Evolutionary conservation across 83 land plant species (phyloP), one percentile per base, ranked within the genome.

Genomic region (Thuja plicata): DNA sequence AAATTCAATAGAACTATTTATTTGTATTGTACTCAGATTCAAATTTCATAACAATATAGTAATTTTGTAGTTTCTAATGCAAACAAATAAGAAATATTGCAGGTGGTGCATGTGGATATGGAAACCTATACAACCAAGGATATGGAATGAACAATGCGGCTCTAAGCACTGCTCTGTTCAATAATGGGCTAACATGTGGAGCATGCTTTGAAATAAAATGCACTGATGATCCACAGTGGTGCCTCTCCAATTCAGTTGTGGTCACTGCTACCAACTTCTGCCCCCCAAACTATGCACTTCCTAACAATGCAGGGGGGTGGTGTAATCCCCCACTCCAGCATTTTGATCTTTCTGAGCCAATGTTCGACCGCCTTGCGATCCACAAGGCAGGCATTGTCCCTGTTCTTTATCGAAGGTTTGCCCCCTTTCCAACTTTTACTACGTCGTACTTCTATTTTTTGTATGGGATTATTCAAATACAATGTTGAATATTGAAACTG

Each of bases 81-180:
- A 16, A 17, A 66, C 0, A 24, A 66, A 27, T 66, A 24, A 11
- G 54, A 50, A 50, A 50, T 46, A 11, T 1, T 71, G 76, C 50
- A 81, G 84, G 84, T 37, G 84, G 84, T 24, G 84, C 84, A 9
- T 81, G 84, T 45, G 84, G 84, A 9, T 81, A 81, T 27, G 84
- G 50, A 2, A 43, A 81, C 3, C 50, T 81, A 43, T 21, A 81
- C 84, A 43, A 45, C n/a, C 84, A 80, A 40, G 84, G 84, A 19
- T 80, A 80, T 5, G 84, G 84, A 41, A 43, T n/a, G 9, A 35
- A 81, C n/a, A 81, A 50, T 5, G 84, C 84, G 21, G 84, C 84
- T 43, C 84, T 81, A 9, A 81, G 84, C 84, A 81, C 52, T 43
- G 84, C 84, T 81, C 32, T 81, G 30, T 81, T 81, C 84, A 81